Evolutionary conservation across 768 basidiomycete species (phyloP).

Genomic region (Collybia mongolica): DNA sequence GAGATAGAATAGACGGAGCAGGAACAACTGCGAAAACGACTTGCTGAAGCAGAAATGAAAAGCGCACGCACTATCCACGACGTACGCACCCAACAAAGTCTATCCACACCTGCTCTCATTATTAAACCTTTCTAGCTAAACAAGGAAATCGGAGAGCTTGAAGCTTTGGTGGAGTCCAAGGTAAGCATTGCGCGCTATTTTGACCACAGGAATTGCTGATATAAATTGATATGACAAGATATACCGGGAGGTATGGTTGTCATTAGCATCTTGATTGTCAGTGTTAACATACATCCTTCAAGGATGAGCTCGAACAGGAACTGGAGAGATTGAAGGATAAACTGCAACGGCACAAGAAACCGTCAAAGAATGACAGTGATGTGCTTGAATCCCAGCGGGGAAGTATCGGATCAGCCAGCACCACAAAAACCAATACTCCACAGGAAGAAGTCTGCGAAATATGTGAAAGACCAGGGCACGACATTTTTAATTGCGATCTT

Average conservation of each 20-base stretch:
- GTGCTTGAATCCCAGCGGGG: slow-evolving; percentile 23
- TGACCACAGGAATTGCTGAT: neutral
- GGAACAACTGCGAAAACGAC: slow-evolving; percentile 68
- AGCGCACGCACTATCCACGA: slow-evolving; percentile 67
- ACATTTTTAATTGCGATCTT: slow-evolving; percentile 81
- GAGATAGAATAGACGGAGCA: slow-evolving; percentile 49
- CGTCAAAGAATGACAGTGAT: slow-evolving; percentile 45
- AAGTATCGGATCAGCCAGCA: slow-evolving; percentile 4
- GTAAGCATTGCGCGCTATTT: slow-evolving; percentile 32
- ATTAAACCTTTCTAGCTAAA: slow-evolving; percentile 54
- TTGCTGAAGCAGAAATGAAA: slow-evolving; percentile 74
- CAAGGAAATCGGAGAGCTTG: slow-evolving; percentile 91
- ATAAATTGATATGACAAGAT: slow-evolving; percentile 47
- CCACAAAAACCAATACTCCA: slow-evolving; percentile 25
- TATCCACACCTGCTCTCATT: neutral
- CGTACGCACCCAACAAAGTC: slow-evolving; percentile 37
- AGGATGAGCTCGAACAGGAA: slow-evolving; percentile 89
- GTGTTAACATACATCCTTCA: slow-evolving; percentile 5
- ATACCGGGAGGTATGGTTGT: slow-evolving; percentile 64
- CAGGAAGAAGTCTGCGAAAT: slow-evolving; percentile 67
- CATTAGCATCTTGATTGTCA: too few relatives aligned
- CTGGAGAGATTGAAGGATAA: slow-evolving; percentile 75
- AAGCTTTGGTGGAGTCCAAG: slow-evolving; percentile 93
- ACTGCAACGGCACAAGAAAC: slow-evolving; percentile 62
- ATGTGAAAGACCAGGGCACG: slow-evolving; percentile 82